These are phyloP conservation scores for Cocos nucifera DNA, from an alignment of 176 grass and related monocot species.

Conservation along the genomic window DNA sequence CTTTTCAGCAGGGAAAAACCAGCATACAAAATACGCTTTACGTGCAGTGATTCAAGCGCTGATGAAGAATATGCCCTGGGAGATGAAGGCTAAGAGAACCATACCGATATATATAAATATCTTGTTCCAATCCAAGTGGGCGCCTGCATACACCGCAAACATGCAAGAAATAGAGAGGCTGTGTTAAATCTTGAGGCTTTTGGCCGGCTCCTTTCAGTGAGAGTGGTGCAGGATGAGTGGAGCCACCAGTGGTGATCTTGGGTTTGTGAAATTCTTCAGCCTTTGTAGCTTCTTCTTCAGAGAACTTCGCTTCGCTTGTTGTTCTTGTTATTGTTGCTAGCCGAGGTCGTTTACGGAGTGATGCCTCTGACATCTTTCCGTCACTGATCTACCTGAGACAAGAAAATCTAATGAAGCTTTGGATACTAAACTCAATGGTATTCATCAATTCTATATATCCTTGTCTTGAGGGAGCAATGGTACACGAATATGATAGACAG, in stretches of 20 bases:
- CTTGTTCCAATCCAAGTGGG: slow-evolving; percentile 19
- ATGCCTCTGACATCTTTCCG: slow-evolving; percentile 13
- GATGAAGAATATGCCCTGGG: too few relatives aligned
- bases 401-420: too few relatives aligned
- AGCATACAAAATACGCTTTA: too few relatives aligned
- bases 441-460: background rate
- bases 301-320: slow-evolving; percentile 18
- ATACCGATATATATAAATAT: slow-evolving; percentile 36
- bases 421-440: background rate
- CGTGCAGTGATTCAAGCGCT: too few relatives aligned
- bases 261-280: background rate
- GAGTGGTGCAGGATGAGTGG: too few relatives aligned
- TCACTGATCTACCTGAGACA: too few relatives aligned
- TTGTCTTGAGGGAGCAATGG: slow-evolving; percentile 14
- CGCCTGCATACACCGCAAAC: slow-evolving; percentile 20
- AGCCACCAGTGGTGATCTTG: background rate
- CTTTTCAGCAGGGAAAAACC: too few relatives aligned
- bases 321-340: slow-evolving; percentile 12
- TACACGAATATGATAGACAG: slow-evolving; percentile 1
- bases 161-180: slow-evolving; percentile 26
- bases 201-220: too few relatives aligned
- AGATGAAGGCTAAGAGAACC: background rate
- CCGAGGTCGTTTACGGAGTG: slow-evolving; percentile 8
- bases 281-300: background rate
- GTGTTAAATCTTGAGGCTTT: slow-evolving; percentile 10